Evolutionary conservation across 2,329 filamentous ascomycete species (phyloP), one percentile per base, ranked within the genome.

Genomic region (Cadophora luteo-olivacea): DNA sequence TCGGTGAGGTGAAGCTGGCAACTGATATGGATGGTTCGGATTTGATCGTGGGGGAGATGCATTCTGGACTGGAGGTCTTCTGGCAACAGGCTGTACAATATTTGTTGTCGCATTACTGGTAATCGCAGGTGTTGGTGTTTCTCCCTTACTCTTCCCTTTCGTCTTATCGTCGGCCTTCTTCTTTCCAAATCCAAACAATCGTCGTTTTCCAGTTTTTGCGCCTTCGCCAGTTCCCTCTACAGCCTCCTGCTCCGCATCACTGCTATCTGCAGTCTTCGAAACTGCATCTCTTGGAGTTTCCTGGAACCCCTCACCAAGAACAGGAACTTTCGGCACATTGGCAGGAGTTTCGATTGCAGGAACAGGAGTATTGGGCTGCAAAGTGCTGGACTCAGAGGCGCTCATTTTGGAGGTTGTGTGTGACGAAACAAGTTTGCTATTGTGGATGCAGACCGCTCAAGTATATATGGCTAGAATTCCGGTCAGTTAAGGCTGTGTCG

Each of bases 1-100:
- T 67, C 89, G 87, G 68, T 82, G 84, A 3, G 92, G 92, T 2
- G 92, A 93, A 0, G 88, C 87, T 12, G 84, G 78, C 58, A 72
- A 52, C 52, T 70, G 70, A 48, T 78, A 78, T 74, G 82, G 77
- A 73, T 82, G 77, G 71, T 74, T 85, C 24, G 80, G 77, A 72
- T 71, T 85, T 25, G 80, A 77, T 68, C 80, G 79, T 25, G 80
- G 75, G 57, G 82, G 81, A 63, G 83, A 86, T 22, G 80, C 79
- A 63, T 82, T 82, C 66, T 77, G 69, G 70, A 79, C 57, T 67
- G 80, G 78, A 62, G 74, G 76, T 66, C 75, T 76, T 29, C 69
- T 70, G 11, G 73, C 69, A 41, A 68, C 41, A 24, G 78, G 75
- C 65, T 73, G 72, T 52, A 68, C 73, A 65, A 75, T 72, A n/a